These are phyloP conservation scores for Penicillium flavigenum DNA, from an alignment of 495 filamentous ascomycete genomes.

Conservation along the genomic window DNA sequence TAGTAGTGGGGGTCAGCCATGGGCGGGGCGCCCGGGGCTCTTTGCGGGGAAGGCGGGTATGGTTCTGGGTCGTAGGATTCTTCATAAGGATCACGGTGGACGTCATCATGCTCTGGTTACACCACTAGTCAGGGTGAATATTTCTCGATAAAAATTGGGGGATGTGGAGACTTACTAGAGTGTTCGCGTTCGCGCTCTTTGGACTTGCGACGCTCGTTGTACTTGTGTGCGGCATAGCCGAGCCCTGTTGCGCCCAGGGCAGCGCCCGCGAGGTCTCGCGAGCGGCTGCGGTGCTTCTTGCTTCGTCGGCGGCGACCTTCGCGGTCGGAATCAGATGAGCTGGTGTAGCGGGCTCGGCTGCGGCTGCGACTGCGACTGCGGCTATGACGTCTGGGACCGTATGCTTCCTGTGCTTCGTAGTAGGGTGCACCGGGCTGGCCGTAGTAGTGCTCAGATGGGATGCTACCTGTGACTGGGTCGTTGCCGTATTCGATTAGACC, in stretches of 20 bases:
- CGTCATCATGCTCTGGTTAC: constrained; percentile 37
- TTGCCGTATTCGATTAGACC: constrained; percentile 82
- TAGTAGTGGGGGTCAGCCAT: constrained; percentile 38
- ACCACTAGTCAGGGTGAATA: constrained; percentile 8
- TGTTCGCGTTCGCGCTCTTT: constrained; percentile 33
- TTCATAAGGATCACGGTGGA: constrained; percentile 38
- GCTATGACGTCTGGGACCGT: constrained; percentile 31
- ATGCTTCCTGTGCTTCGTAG: constrained; percentile 39
- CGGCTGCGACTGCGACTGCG: constrained; percentile 43
- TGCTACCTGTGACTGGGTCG: constrained; percentile 57
- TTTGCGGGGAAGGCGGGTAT: constrained; percentile 36
- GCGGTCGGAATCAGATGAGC: constrained; percentile 47
- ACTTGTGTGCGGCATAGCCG: constrained; percentile 72
- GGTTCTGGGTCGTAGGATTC: constrained; percentile 47
- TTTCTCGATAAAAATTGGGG: background rate
- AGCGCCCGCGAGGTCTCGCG: constrained; percentile 65
- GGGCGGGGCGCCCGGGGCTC: constrained; percentile 18
- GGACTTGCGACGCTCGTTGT: constrained; percentile 58
- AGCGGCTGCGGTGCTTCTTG: constrained; percentile 60
- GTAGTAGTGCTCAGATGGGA: constrained; percentile 51
- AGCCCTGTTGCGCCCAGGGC: constrained; percentile 70
- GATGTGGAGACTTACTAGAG: constrained; percentile 18
- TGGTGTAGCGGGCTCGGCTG: constrained; percentile 38
- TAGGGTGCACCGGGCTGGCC: constrained; percentile 47
- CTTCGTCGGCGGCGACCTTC: constrained; percentile 39